Evolutionary conservation across 2,329 filamentous ascomycete genomes (phyloP), one percentile per base, ranked within the genome.

Genomic region (Microcyclosporella mali): DNA sequence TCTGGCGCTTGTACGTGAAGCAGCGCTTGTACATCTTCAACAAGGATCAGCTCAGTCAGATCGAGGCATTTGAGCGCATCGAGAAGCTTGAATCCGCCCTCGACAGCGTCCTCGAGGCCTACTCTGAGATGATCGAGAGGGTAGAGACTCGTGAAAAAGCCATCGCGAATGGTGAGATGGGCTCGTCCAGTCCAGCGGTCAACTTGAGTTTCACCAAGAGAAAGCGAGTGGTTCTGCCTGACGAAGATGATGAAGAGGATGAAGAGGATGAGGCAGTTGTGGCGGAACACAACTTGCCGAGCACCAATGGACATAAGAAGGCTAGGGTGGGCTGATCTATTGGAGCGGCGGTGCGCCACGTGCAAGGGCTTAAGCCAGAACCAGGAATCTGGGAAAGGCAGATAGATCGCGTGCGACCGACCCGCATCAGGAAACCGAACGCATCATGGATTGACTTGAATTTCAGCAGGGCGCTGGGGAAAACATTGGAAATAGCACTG

Each of bases 1-100:
- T 87, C 33, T 94, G 85, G 84, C 72, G 81, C 21, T 64, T 90
- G 17, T 70, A 86, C 32, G 78, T 83, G n/a, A 92, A 92, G 67
- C 77, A 85, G 56, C 72, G 87, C 28, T 70, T 94, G 3, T 88
- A 85, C 60, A 74, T 77, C 33, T 84, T 88, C 56, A 90, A 92
- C 58, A 75, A 74, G 44, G 82, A 89, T 53, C 66, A 77, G 2
- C 71, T 94, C 10, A 75, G 77, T 29, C 82, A 89, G 63, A 67
- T 90, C 31, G 84, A 87, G 41, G 69, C 70, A 4, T 62, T 68
- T 0, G 85, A 90, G 62, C 75, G 84, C 28, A 77, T 84, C 6
- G 76, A 85, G 44, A 87, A 84, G 69, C 70, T 94, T 3, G 77
- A 85, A 37, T 76, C 84, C 52, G 83, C 82, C 0, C 68, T 88